Evolutionary conservation across 805 yeast species (phyloP).

Genomic region (Schizosaccharomyces lindneri): DNA sequence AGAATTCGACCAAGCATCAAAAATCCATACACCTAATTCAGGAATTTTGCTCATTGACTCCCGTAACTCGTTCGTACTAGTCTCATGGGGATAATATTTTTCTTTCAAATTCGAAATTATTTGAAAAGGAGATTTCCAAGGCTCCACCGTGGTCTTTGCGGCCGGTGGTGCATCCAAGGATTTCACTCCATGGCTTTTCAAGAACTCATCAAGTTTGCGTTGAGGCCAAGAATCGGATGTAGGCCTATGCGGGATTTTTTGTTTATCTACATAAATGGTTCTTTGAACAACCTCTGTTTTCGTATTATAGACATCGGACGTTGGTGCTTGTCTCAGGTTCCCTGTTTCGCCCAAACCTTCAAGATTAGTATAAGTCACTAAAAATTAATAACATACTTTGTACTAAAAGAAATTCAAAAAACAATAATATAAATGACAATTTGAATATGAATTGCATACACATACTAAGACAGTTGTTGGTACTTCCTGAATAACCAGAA

Average conservation of each 20-base stretch:
- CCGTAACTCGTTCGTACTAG: neutral
- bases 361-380: no score
- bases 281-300: neutral
- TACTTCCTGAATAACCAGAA: no score
- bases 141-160: neutral
- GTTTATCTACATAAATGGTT: neutral
- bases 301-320: neutral
- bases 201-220: neutral
- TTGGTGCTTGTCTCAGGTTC: neutral
- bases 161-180: neutral
- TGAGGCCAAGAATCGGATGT: conserved; percentile 1
- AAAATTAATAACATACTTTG: no score
- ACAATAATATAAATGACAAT: no score
- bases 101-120: neutral
- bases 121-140: neutral
- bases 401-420: no score
- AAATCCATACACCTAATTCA: neutral
- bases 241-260: neutral
- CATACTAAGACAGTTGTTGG: no score
- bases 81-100: neutral
- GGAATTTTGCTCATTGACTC: neutral
- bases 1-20: neutral
- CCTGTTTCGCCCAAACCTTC: no score
- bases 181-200: neutral
- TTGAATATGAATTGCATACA: no score